Percentiles rank a stretch among this genome's conserved stretches.
phyloP scores from a whole-genome alignment of 148 eudicot species.

The Chenopodium formosanum region DNA sequence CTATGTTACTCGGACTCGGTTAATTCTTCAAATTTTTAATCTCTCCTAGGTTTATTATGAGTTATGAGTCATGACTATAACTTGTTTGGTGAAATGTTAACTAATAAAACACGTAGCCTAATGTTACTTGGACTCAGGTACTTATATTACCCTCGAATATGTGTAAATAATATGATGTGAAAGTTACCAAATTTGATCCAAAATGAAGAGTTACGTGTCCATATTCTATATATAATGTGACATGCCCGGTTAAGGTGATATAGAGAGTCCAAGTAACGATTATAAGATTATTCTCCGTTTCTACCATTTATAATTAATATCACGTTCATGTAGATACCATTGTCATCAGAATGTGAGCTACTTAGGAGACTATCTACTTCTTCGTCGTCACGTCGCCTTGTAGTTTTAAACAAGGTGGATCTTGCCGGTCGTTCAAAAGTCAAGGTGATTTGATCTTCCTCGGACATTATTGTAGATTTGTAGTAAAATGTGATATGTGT shows the following conservation, averaged over 20 bases:
- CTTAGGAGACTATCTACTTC: constrained; percentile 38
- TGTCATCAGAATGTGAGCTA: constrained; percentile 62
- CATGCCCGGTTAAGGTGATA: too few species aligned
- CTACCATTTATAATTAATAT: neutral
- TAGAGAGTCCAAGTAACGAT: too few species aligned
- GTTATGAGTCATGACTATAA: neutral
- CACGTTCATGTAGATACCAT: constrained; percentile 50
- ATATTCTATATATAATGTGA: too few species aligned
- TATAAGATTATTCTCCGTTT: neutral
- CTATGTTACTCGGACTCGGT: too few species aligned
- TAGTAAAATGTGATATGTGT: neutral
- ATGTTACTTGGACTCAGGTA: too few species aligned
- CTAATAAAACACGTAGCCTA: too few species aligned
- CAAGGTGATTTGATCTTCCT: constrained; percentile 37
- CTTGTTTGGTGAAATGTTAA: constrained; percentile 41
- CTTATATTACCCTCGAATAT: too few species aligned
- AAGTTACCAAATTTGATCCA: too few species aligned
- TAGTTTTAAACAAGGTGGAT: constrained; percentile 78
- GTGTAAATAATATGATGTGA: too few species aligned
- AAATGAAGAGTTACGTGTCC: too few species aligned
- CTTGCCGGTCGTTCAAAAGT: constrained; percentile 49
- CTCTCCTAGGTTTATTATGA: too few species aligned
- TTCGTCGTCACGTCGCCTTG: constrained; percentile 46
- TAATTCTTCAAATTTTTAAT: too few species aligned
- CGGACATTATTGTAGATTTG: neutral